Conservation (phyloP, 768 basidiomycete species). For the Ephemerocybe angulata region DNA sequence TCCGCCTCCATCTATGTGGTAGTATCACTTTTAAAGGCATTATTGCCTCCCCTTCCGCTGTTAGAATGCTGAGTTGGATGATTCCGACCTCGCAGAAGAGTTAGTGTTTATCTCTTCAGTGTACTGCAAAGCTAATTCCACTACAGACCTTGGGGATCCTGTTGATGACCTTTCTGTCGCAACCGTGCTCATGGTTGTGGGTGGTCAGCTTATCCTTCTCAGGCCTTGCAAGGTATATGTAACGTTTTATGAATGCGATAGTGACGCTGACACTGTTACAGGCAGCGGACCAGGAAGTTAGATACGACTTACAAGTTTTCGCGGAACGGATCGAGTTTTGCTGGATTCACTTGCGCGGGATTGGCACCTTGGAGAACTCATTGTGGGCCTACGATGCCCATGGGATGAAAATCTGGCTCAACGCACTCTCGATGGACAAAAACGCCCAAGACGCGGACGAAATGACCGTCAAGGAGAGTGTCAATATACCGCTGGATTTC, state of each 20-base stretch:
- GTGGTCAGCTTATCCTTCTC: slow-evolving; percentile 84
- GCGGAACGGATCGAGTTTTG: slow-evolving; percentile 97
- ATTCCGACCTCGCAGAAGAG: slow-evolving; percentile 91
- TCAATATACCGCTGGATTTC: slow-evolving; percentile 88
- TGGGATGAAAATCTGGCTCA: slow-evolving; percentile 89
- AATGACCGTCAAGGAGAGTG: slow-evolving; percentile 82
- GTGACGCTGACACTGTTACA: slow-evolving; percentile 24
- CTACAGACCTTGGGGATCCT: slow-evolving; percentile 86
- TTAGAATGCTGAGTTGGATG: slow-evolving; percentile 95
- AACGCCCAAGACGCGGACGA: slow-evolving; percentile 35
- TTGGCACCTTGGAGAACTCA: slow-evolving; percentile 92
- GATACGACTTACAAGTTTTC: slow-evolving; percentile 96
- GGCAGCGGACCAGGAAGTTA: slow-evolving; percentile 85
- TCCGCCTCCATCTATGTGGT: slow-evolving; percentile 86
- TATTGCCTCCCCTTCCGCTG: slow-evolving; percentile 76
- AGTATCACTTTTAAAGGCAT: slow-evolving; percentile 94
- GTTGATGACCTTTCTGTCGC: slow-evolving; percentile 89
- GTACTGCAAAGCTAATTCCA: slow-evolving; percentile 10
- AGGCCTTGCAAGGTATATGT: slow-evolving; percentile 75
- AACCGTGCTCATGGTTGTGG: slow-evolving; percentile 93
- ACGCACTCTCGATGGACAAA: slow-evolving; percentile 86
- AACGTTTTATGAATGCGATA: background rate
- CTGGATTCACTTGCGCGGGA: slow-evolving; percentile 95
- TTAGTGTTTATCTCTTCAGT: slow-evolving; percentile 35
- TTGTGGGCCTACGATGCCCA: slow-evolving; percentile 95